Evolutionary conservation across 768 basidiomycete species (phyloP).

Genomic region (Russula vinacea): DNA sequence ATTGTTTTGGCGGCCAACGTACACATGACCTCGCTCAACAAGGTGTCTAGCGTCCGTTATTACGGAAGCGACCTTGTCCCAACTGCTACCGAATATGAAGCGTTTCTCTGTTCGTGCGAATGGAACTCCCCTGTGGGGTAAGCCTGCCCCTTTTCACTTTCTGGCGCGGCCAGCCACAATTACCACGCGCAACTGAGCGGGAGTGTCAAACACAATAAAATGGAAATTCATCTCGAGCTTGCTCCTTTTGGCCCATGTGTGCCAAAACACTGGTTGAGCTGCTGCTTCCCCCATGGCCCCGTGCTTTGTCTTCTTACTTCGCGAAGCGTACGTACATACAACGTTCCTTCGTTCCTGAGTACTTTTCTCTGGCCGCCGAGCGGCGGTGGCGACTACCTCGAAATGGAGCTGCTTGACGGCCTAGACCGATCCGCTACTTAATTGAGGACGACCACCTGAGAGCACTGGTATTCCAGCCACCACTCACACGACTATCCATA

Average conservation of each 20-base stretch:
- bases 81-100: constrained; percentile 11
- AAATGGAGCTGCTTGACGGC: not conserved
- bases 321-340: not conserved
- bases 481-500: not conserved
- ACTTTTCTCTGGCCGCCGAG: not conserved
- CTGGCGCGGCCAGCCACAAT: constrained; percentile 10
- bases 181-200: constrained; percentile 2
- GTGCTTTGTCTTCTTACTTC: not conserved
- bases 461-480: not conserved
- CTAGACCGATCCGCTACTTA: not conserved
- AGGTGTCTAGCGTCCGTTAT: constrained; percentile 1
- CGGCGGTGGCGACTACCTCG: not conserved
- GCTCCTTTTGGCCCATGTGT: constrained; percentile 15
- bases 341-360: constrained; percentile 13
- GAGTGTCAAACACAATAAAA: not conserved
- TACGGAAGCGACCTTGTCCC: constrained; percentile 11
- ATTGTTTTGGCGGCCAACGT: not conserved
- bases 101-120: constrained; percentile 15
- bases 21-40: constrained; percentile 20
- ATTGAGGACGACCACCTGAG: not conserved
- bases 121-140: constrained; percentile 4
- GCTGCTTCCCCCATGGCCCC: not conserved
- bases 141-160: constrained; percentile 10
- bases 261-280: constrained; percentile 10
- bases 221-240: constrained; percentile 18